Percentiles rank a stretch among this genome's conserved stretches.
Evolutionary conservation across 225 moss, liverwort and hornwort species (phyloP).

Genomic region (Anthoceros angustus): DNA sequence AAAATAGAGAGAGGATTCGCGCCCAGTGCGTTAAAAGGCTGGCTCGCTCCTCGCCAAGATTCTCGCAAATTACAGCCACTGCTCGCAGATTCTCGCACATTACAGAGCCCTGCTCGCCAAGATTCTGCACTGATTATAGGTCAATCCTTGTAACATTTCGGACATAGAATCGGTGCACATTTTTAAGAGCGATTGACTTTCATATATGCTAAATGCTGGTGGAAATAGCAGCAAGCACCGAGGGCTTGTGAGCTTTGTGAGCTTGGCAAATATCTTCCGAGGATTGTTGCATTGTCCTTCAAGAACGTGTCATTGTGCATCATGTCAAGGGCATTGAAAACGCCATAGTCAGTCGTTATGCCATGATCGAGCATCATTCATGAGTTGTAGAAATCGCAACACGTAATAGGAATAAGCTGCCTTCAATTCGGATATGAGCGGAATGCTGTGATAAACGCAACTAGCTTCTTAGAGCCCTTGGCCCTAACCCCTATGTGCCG

Average conservation of each 20-base stretch:
- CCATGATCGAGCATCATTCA: constrained; percentile 77
- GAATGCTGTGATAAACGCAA: constrained; percentile 87
- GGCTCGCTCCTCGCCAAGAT: too few relatives aligned
- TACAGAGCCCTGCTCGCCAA: too few relatives aligned
- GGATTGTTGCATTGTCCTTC: constrained; percentile 27
- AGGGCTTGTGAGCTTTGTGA: constrained; percentile 10
- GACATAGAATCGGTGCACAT: constrained; percentile 17
- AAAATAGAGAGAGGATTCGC: constrained; percentile 25
- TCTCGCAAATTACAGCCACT: too few relatives aligned
- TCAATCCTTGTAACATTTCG: constrained; percentile 20
- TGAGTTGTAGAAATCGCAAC: constrained; percentile 78
- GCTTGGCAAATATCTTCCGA: constrained; percentile 5
- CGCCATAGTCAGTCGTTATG: constrained; percentile 74
- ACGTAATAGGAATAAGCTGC: constrained; percentile 93
- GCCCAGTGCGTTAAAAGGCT: constrained; percentile 48
- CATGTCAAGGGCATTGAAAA: too few relatives aligned
- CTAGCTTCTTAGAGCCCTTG: constrained; percentile 71
- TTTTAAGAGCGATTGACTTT: constrained; percentile 9
- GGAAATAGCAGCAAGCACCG: constrained; percentile 58
- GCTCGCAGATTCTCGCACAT: too few relatives aligned
- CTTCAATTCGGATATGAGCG: constrained; percentile 81
- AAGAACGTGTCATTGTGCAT: constrained; percentile 82
- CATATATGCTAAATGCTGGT: constrained; percentile 22
- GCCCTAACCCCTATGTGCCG: constrained; percentile 91
- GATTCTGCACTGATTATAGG: not conserved